Evolutionary conservation across 352 stramenopile genomes (phyloP), one percentile per base, ranked within the genome.

Genomic region (Phytophthora ohioensis): DNA sequence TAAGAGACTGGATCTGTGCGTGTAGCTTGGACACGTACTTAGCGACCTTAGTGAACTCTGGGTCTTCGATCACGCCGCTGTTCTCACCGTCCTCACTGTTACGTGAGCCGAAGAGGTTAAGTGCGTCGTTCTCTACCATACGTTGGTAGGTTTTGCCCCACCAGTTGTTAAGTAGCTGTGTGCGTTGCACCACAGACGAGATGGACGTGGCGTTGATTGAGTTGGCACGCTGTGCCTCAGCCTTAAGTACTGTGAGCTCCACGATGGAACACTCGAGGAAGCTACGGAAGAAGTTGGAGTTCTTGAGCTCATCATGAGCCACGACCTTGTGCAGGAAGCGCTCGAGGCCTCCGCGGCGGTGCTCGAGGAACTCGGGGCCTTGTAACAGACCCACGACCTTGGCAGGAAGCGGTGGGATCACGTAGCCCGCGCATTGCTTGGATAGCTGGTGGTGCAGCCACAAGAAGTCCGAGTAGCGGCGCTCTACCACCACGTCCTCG

Each of bases 401-500:
- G 69, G 81, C 84, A 0, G 88, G 88, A 45, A 95, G 71, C 42
- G 88, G 86, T 12, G 88, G 88, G 74, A 95, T 91, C 73, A 95
- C 92, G 80, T 85, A 95, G 32, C 88, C 88, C 1, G 88, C 83
- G 69, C 86, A 95, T 42, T 92, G 83, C 68, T 81, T 88, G 35
- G 84, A 68, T 36, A 91, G 51, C 71, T 91, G 84, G 45, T 85
- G 73, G 71, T 95, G 86, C 46, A 95, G 74, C 88, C 88, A 95
- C 35, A 92, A 75, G 71, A 95, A 95, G 73, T 95, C 88, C 64
- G 85, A 93, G 76, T 94, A 95, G 48, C 88, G 86, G 39, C 86
- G 85, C 61, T 95, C 86, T n/a, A 95, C 88, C 7, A 81, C 59
- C 4, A 75, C 74, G 55, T 84, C 72, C 15, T 79, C 78, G 43